Base-by-base conservation (phyloP, 768 basidiomycete genomes). In the Tylopilus cervinicoccineus region DNA sequence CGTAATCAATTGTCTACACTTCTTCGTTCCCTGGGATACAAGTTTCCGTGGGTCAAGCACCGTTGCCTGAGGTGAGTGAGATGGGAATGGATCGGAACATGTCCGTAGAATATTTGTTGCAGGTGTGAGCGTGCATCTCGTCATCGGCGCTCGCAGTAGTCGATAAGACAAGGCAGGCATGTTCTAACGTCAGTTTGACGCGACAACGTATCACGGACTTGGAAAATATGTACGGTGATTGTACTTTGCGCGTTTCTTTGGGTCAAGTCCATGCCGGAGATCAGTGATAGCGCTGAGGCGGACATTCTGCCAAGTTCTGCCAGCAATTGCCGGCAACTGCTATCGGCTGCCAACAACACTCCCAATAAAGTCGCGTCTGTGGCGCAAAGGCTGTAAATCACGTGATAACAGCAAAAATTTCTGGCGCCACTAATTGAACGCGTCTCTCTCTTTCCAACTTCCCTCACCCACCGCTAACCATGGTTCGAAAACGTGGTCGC, bases 371-470 rank as follows among this genome's bases (percentile, higher is more conserved):
- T 56, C 62, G 66, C 65, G 64, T 45, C 51, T 66, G 64, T 68
- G 62, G 62, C 66, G 28, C 36, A 36, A 37, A 33, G 28, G 17
- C 3, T 6, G n/a, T 3, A 6, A 1, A 24, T 26, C 66, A 67
- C 64, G 66, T 65, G 66, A 56, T 10, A 2, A 2, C 6, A 19
- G 42, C 36, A 29, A 39, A 41, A 29, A 17, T 54, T n/a, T 58
- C 54, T 20, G 29, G 28, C 57, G 54, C 62, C 64, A 61, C 62
- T 46, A 64, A 66, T 66, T 54, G 49, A 47, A 65, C 63, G 57
- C 55, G 55, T 53, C 52, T 39, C 52, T 36, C 49, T n/a, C 52
- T 62, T 52, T 45, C 12, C 16, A 22, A 4, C 8, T 22, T n/a
- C 17, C 11, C 19, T 5, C 50, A 19, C n/a, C 38, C 39, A 1